Base-by-base conservation (phyloP, 345 rosid genomes). In the Anacardium occidentale region DNA sequence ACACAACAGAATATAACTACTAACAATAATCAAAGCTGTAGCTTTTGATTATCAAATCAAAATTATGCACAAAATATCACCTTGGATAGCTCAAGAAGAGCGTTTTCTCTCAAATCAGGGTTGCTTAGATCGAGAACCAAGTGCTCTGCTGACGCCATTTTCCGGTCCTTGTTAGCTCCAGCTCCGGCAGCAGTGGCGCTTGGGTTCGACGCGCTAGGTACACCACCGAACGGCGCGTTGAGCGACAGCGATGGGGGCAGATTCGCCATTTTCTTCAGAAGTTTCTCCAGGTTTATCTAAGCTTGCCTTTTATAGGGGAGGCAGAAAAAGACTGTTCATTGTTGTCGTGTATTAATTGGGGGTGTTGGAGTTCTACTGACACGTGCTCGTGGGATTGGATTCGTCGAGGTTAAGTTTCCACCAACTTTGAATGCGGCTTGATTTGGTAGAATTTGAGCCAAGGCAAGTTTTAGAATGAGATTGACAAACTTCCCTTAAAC, bases 21-120 rank as follows among this genome's bases (percentile, higher is more conserved):
- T 29, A 37, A 5, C 10, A 45, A 45, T 0, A 34, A 18, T 9
- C 14, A 15, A 45, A 40, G 10, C 56, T 58, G 34, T 57, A 24
- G 44, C 45, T 29, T 24, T 69, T 40, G 14, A 50, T 34, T 34
- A 7, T 32, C 1, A 21, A 26, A 21, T 64, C 37, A 34, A 37
- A 53, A 29, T 60, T 18, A 59, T 8, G 32, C 25, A 20, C 7
- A 69, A 52, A 18, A 13, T 32, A 10, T 7, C 32, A 89, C 98
- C 96, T 87, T 92, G 40, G 91, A 84, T 66, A 87, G 85, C 67
- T 90, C 92, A 40, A 86, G 86, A 45, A 92, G 91, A 55, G 94
- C 98, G 70, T 89, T 91, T 66, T 92, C 98, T 59, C 97, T 88
- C 81, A 91, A 97, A 80, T 92, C 98, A 1, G 96, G 98, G 75